phyloP scores from a whole-genome alignment of 345 rosid genomes.

The Salix purpurea region DNA sequence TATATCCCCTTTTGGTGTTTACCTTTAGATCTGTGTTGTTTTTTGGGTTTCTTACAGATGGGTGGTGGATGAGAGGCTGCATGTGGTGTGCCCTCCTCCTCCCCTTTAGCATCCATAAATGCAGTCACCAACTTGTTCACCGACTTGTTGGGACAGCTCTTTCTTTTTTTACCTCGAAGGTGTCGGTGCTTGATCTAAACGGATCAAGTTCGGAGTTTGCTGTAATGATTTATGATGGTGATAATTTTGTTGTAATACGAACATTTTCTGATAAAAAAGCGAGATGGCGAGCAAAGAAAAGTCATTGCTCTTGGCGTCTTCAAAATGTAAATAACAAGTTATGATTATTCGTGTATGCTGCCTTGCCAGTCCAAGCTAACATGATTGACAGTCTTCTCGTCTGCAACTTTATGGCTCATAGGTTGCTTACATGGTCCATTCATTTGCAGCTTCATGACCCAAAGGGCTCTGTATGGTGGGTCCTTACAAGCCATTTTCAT shows the following conservation, averaged over 20 bases:
- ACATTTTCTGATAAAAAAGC: not conserved
- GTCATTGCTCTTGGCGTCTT: not conserved
- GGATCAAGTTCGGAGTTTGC: constrained; percentile 19
- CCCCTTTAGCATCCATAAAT: constrained; percentile 22
- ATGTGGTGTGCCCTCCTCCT: constrained; percentile 70
- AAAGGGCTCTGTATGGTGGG: not conserved
- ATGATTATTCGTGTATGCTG: not conserved
- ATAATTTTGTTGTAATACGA: constrained; percentile 13
- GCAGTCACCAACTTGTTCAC: not conserved
- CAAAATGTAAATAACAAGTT: not conserved
- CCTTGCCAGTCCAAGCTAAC: not conserved
- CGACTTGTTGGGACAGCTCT: not conserved
- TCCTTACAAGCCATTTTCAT: not conserved
- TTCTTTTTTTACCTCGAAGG: not conserved
- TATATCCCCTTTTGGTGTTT: constrained; percentile 1
- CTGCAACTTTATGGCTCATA: not conserved
- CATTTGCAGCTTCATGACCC: not conserved
- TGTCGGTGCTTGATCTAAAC: constrained; percentile 17
- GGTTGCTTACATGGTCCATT: not conserved
- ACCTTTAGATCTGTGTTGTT: not conserved
- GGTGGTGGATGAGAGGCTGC: constrained; percentile 76
- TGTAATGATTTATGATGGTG: not conserved
- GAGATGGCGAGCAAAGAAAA: constrained; percentile 1
- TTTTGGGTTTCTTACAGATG: constrained; percentile 13
- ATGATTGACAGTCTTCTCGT: not conserved